Percentiles rank a stretch among this genome's conserved stretches.
phyloP scores from a whole-genome alignment of 495 filamentous ascomycete genomes.

The Hypoxylon rickii region DNA sequence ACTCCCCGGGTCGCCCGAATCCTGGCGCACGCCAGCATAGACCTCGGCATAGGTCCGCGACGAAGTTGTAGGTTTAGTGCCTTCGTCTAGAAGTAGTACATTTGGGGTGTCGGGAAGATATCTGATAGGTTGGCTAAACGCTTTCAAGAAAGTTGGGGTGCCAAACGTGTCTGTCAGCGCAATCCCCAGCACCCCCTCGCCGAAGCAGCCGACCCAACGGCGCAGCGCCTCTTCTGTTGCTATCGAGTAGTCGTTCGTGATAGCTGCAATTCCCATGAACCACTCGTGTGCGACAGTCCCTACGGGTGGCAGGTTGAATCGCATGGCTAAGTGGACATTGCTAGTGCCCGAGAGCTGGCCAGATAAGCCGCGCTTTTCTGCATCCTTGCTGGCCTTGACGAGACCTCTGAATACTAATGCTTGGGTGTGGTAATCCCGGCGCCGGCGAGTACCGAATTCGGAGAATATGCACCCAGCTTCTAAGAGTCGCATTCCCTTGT shows the following conservation, averaged over 20 bases:
- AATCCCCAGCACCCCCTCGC: constrained; percentile 86
- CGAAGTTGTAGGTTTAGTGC: constrained; percentile 2
- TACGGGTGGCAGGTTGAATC: constrained; percentile 77
- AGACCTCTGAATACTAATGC: constrained; percentile 87
- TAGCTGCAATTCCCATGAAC: constrained; percentile 98
- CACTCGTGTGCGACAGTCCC: constrained; percentile 98
- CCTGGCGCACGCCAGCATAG: constrained; percentile 88
- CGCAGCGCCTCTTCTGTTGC: constrained; percentile 82
- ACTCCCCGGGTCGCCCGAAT: constrained; percentile 84
- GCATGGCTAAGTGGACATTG: constrained; percentile 97
- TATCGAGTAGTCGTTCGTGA: constrained; percentile 79
- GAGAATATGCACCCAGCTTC: constrained; percentile 85
- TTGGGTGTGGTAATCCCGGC: constrained; percentile 93
- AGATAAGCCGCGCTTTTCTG: constrained; percentile 59
- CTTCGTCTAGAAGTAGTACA: constrained; percentile 16
- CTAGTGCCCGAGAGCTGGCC: constrained; percentile 87
- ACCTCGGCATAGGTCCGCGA: constrained; percentile 76
- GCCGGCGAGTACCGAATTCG: constrained; percentile 87
- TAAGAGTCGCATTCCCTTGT: constrained; percentile 77
- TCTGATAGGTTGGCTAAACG: constrained; percentile 70
- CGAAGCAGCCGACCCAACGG: constrained; percentile 91
- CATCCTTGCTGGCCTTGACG: constrained; percentile 70
- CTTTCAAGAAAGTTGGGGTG: constrained; percentile 83
- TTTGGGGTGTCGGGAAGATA: constrained; percentile 31
- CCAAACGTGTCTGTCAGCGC: constrained; percentile 98